Conservation (phyloP, 495 filamentous ascomycete species). For the Podospora anserina region DNA sequence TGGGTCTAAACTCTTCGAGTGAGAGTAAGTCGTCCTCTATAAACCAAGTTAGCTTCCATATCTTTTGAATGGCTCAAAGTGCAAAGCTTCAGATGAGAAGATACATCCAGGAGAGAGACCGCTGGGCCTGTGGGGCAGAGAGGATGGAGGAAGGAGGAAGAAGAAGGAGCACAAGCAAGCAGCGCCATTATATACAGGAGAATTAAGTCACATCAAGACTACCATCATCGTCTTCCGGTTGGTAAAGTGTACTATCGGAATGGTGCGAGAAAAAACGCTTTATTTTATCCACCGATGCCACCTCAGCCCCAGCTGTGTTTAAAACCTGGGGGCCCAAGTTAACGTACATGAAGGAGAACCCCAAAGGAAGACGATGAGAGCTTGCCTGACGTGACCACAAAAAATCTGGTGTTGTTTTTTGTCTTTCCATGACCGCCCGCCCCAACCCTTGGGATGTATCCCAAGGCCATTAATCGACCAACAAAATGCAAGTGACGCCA, state of each 20-base stretch:
- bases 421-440: constrained; percentile 25
- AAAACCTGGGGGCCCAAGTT: constrained; percentile 52
- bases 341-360: constrained; percentile 74
- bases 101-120: constrained; percentile 10
- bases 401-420: constrained; percentile 30
- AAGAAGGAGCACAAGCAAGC: constrained; percentile 21
- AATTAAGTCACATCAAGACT: constrained; percentile 44
- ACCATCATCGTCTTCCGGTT: constrained; percentile 56
- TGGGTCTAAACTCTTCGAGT: constrained; percentile 51
- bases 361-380: constrained; percentile 64
- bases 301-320: constrained; percentile 37
- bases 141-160: constrained; percentile 10
- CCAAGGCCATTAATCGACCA: constrained; percentile 1
- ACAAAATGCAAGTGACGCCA: constrained; percentile 38
- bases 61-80: constrained; percentile 21
- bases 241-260: constrained; percentile 31
- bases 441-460: background rate
- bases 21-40: constrained; percentile 50
- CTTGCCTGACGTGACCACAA: constrained; percentile 52
- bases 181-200: constrained; percentile 38
- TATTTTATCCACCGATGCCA: constrained; percentile 48
- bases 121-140: constrained; percentile 21
- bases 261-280: constrained; percentile 38
- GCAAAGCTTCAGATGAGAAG: constrained; percentile 5
- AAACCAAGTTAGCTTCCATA: constrained; percentile 35